Percentiles rank a stretch among this genome's conserved stretches.
phyloP scores from a whole-genome alignment of 306 rosid species.

The Lathyrus oleraceus region DNA sequence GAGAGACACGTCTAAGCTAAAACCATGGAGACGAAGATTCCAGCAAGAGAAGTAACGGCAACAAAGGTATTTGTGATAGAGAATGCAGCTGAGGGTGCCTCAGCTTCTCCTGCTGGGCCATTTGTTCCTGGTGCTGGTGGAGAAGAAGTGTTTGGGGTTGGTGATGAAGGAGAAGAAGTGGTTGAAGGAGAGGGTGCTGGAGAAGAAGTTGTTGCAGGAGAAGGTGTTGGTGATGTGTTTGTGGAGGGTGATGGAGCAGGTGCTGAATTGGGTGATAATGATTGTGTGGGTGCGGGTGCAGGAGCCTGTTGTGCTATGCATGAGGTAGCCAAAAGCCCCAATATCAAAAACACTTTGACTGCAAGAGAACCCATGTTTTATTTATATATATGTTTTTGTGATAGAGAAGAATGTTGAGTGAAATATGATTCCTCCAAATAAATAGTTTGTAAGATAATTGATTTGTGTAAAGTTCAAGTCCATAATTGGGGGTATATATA shows the following conservation, averaged over 20 bases:
- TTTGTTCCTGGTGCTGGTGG: constrained; percentile 17
- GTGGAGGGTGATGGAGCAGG: constrained; percentile 38
- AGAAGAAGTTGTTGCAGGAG: constrained; percentile 29
- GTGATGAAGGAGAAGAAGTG: too few species aligned
- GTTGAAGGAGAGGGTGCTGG: not conserved
- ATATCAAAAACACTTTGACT: too few species aligned
- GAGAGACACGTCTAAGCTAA: constrained; percentile 50
- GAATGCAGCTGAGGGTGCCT: constrained; percentile 44
- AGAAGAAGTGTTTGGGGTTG: constrained; percentile 20
- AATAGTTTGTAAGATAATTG: not conserved
- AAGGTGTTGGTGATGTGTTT: not conserved
- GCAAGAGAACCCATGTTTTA: too few species aligned
- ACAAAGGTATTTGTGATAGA: constrained; percentile 48
- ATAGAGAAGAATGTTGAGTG: not conserved
- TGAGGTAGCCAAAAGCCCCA: too few species aligned
- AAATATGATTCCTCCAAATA: not conserved
- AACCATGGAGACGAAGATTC: constrained; percentile 55
- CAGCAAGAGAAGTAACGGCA: constrained; percentile 67
- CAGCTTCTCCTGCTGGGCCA: constrained; percentile 24
- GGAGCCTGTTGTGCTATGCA: constrained; percentile 49
- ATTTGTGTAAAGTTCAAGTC: not conserved
- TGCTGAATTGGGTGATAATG: constrained; percentile 36
- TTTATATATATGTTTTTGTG: not conserved
- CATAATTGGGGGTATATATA: not conserved
- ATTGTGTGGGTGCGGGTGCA: constrained; percentile 44